Evolutionary conservation across 305 asterid species (phyloP).

Genomic region (Vinca major): DNA sequence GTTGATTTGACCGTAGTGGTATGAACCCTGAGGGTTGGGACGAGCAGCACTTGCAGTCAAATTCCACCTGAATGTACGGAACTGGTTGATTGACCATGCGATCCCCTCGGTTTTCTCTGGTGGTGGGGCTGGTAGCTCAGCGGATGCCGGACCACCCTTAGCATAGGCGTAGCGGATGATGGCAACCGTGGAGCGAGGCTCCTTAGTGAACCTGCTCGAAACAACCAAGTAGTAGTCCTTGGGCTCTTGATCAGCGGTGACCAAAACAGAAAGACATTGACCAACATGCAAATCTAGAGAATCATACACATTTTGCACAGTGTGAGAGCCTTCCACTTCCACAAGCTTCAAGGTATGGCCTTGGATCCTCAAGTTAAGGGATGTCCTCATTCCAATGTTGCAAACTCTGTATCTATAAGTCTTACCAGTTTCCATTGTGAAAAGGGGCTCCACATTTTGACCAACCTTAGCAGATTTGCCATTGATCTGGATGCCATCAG

Average conservation of each 20-base stretch:
- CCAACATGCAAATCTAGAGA: conserved; percentile 73
- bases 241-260: conserved; percentile 47
- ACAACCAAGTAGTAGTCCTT: conserved; percentile 63
- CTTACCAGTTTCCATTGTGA: conserved; percentile 51
- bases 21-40: conserved; percentile 90
- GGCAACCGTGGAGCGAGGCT: conserved; percentile 32
- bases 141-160: conserved; percentile 32
- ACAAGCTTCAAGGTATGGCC: conserved; percentile 63
- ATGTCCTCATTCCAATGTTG: conserved; percentile 55
- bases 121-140: conserved; percentile 51
- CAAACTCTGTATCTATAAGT: conserved; percentile 69
- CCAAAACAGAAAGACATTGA: conserved; percentile 63
- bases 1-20: conserved; percentile 75
- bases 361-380: conserved; percentile 63
- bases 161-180: conserved; percentile 40
- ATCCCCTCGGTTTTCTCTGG: conserved; percentile 46
- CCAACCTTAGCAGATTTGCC: conserved; percentile 51
- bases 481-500: conserved; percentile 70
- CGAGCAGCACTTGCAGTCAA: conserved; percentile 87
- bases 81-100: conserved; percentile 79
- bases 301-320: conserved; percentile 55
- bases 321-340: conserved; percentile 82
- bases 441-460: conserved; percentile 33
- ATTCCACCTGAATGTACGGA: conserved; percentile 83
- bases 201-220: conserved; percentile 55